Base-by-base conservation (phyloP, 1,284 basidiomycete genomes). In the Leccinum subatratum region DNA sequence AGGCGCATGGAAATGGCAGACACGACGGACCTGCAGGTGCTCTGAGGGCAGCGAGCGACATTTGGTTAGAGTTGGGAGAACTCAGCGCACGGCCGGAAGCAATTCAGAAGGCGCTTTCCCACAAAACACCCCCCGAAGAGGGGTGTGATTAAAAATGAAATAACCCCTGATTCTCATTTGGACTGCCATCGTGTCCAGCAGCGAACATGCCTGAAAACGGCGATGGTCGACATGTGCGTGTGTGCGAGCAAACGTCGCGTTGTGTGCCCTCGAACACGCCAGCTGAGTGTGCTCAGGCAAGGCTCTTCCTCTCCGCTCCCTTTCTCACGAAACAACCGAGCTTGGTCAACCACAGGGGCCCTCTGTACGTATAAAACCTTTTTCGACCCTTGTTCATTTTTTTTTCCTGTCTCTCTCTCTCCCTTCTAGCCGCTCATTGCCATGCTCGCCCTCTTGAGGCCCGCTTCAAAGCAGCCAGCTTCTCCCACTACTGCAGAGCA, bases 1-100 rank as follows among this genome's bases (percentile, higher is more conserved):
- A 61, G 22, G 22, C 30, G 51, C 3, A 12, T 34, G 9, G 28
- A 8, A 37, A 16, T 0, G 61, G 5, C 2, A 18, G 1, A 6
- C 54, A 56, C 67, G 48, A 67, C 71, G 54, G 6, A 86, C 86
- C 80, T 77, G 16, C 39, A 42, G 82, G 78, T 69, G 80, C 75
- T 74, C 79, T 83, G 68, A 86, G 74, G 48, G 80, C 73, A 67
- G 75, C 70, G 74, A 85, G 79, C 71, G 85, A 83, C 85, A 88
- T 88, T 59, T 59, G 30, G 69, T 72, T 37, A n/a, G 16, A 42
- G 45, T 25, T 58, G 56, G 5, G 54, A 18, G 6, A 5, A 14
- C 42, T 45, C 42, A 39, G 39, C 39, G 7, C 37, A 39, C 37
- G n/a, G 48, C 48, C 34, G 9, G n/a, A 22, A 12, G 56, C 16